phyloP scores from a whole-genome alignment of 768 basidiomycete species.

The Lactarius vividus region DNA sequence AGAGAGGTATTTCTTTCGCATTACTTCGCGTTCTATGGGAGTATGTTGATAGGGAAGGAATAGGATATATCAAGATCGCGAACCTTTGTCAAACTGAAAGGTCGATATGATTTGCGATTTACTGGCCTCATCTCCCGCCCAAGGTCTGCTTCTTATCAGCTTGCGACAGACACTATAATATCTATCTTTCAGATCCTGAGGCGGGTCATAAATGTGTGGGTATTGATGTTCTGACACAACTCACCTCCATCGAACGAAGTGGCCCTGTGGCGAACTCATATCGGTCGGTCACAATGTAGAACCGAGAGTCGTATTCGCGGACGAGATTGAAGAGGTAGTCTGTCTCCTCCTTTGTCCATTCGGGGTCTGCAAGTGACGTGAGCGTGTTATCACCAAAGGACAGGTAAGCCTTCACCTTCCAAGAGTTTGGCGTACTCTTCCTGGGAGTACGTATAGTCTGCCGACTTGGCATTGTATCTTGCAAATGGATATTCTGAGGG shows the following conservation, averaged over 20 bases:
- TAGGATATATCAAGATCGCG: conserved; percentile 16
- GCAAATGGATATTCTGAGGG: conserved; percentile 72
- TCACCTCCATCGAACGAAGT: conserved; percentile 67
- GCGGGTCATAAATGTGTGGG: conserved; percentile 7
- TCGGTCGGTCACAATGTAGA: conserved; percentile 87
- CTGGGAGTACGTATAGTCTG: conserved; percentile 69
- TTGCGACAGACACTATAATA: conserved; percentile 92
- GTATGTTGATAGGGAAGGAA: neutral
- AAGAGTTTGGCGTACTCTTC: conserved; percentile 85
- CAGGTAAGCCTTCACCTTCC: conserved; percentile 49
- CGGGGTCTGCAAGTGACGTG: conserved; percentile 48
- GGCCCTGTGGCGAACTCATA: conserved; percentile 68
- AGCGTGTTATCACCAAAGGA: neutral
- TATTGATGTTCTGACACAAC: conserved; percentile 21
- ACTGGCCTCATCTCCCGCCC: conserved; percentile 74
- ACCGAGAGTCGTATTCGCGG: conserved; percentile 80
- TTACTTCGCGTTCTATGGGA: conserved; percentile 72
- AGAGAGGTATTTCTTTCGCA: conserved; percentile 82
- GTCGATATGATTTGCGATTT: conserved; percentile 66
- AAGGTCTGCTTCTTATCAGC: conserved; percentile 79
- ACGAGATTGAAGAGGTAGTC: conserved; percentile 85
- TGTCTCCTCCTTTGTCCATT: conserved; percentile 93
- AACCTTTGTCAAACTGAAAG: conserved; percentile 88
- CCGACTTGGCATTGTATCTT: conserved; percentile 72
- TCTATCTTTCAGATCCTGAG: conserved; percentile 87